Evolutionary conservation across 1,284 basidiomycete genomes (phyloP), one percentile per base, ranked within the genome.

Genomic region (Austropuccinia psidii): DNA sequence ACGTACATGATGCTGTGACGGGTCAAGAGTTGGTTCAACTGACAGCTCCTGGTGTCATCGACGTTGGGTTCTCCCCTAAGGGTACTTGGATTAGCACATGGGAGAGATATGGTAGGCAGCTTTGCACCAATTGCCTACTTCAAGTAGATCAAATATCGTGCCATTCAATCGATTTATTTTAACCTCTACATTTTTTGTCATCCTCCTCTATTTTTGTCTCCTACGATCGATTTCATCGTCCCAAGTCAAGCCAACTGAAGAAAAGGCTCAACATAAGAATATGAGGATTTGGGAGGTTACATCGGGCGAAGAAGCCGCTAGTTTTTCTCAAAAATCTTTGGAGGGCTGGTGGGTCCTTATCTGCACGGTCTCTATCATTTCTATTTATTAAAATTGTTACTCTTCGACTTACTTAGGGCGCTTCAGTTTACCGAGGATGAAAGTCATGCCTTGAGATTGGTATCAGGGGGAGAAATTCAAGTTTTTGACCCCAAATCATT

Each of bases 51-150:
- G 90, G 89, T 79, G 85, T 90, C 77, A 81, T 93, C 74, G 93
- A 95, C 79, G 82, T 98, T 77, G 86, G 86, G 76, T 96, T 98
- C 82, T 98, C 94, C 7, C 94, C 95, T 6, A 87, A 89, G 76
- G 93, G 92, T 55, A 92, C 90, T 1, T 96, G 91, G 81, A 81
- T 98, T 61, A 92, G 90, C 75, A 96, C 92, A 57, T 98, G 93
- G 90, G 93, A 97, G 83, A 87, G 95, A 75, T 90, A 88, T 76
- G 83, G 86, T 86, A 81, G 77, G 84, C 66, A 9, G 5, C 57
- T 24, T 41, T n/a, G n/a, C 6, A 7, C 37, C 41, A 5, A n/a
- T n/a, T n/a, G n/a, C n/a, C n/a, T n/a, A n/a, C n/a, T 50, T 35
- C 35, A 19, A 2, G 5, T 37, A 11, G 29, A 57, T 27, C 2